Conservation (phyloP, 169 alveolate species). For the Amoebophrya sp. region DNA sequence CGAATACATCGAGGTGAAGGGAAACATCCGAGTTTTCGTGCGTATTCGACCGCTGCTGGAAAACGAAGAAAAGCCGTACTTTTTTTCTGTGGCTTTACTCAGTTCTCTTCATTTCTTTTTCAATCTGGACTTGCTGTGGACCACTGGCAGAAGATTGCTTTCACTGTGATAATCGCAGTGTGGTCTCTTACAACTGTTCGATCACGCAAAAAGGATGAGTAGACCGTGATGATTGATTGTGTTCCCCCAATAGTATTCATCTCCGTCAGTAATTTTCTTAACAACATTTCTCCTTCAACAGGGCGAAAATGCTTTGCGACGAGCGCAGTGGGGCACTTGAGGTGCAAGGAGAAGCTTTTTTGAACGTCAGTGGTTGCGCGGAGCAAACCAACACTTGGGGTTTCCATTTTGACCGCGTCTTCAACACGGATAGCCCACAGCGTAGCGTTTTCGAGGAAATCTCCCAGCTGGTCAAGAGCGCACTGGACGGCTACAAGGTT, state of each 20-base stretch:
- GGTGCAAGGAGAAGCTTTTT: background rate
- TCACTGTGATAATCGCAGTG: no score
- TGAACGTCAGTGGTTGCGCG: background rate
- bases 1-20: constrained; percentile 25
- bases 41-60: background rate
- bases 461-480: background rate
- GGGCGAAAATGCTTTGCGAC: background rate
- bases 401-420: background rate
- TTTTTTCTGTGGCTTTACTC: background rate
- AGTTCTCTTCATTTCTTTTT: background rate
- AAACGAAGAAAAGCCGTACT: background rate
- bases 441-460: background rate
- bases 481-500: constrained; percentile 20
- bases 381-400: background rate
- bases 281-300: background rate
- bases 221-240: no score
- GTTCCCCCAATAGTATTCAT: no score
- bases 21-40: constrained; percentile 3
- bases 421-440: background rate
- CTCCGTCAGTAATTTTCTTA: no score
- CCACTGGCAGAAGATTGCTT: no score
- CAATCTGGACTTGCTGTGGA: no score
- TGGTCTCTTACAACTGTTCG: no score
- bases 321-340: background rate
- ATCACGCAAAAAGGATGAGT: no score